A percentile compares a stretch with the other conserved stretches of the same genome.
Conservation (phyloP, 2,329 filamentous ascomycete species). For the Rhexocercosporidium sp. region DNA sequence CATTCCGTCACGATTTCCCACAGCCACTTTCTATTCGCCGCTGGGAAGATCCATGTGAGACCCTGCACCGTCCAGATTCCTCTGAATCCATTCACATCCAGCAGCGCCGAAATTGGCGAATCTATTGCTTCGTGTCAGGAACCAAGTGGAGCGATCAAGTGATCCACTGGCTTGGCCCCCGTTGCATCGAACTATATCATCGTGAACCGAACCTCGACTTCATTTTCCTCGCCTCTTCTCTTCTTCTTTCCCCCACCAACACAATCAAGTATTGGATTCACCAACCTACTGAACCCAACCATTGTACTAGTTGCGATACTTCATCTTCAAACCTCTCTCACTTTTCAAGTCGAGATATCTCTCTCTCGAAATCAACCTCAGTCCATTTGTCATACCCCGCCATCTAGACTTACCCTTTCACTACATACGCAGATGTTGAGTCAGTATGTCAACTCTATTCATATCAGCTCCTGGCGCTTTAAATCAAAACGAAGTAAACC, state of each 20-base stretch:
- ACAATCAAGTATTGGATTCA: slow-evolving; percentile 24
- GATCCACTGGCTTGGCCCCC: slow-evolving; percentile 10
- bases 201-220: slow-evolving; percentile 17
- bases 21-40: slow-evolving; percentile 9
- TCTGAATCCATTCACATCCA: not conserved
- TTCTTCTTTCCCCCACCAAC: slow-evolving; percentile 21
- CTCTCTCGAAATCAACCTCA: slow-evolving; percentile 12
- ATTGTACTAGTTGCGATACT: not conserved
- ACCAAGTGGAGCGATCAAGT: slow-evolving; percentile 20
- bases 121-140: slow-evolving; percentile 15
- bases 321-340: not conserved
- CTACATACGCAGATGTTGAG: slow-evolving; percentile 40
- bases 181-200: slow-evolving; percentile 16
- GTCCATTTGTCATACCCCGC: slow-evolving; percentile 16
- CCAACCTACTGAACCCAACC: not conserved
- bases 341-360: slow-evolving; percentile 17
- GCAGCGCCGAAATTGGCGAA: slow-evolving; percentile 14
- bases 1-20: slow-evolving; percentile 10
- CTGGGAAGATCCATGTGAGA: slow-evolving; percentile 10
- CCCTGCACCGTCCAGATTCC: not conserved
- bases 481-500: slow-evolving; percentile 40
- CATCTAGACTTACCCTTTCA: slow-evolving; percentile 16
- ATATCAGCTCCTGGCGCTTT: slow-evolving; percentile 40
- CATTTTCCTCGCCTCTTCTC: slow-evolving; percentile 8
- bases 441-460: slow-evolving; percentile 41